A percentile compares a stretch with the other conserved stretches of the same genome.
phyloP scores from a whole-genome alignment of 1,284 basidiomycete genomes.

The Cryptococcus sp. region DNA sequence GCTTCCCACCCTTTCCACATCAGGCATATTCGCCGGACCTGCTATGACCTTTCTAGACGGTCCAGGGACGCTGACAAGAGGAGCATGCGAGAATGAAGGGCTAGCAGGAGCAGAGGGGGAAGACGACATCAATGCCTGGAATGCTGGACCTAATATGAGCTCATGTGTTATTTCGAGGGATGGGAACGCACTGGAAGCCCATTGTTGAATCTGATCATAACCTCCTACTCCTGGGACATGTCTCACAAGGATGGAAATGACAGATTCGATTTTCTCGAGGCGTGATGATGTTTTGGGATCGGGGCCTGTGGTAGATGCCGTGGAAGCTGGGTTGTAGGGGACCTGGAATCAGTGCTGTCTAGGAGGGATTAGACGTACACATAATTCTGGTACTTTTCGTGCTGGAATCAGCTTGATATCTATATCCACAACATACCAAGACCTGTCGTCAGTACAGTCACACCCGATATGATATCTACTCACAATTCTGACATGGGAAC shows the following conservation, averaged over 20 bases:
- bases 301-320: slow-evolving; percentile 15
- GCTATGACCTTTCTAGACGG: background rate
- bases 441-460: slow-evolving; percentile 15
- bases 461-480: slow-evolving; percentile 8
- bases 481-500: slow-evolving; percentile 49
- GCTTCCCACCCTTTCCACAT: slow-evolving; percentile 15
- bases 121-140: slow-evolving; percentile 23
- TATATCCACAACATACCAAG: slow-evolving; percentile 14
- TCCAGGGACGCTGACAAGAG: background rate
- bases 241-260: slow-evolving; percentile 36
- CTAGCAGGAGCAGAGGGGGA: slow-evolving; percentile 22
- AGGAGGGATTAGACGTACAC: slow-evolving; percentile 25
- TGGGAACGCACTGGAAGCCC: slow-evolving; percentile 30
- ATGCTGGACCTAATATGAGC: slow-evolving; percentile 14
- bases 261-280: slow-evolving; percentile 39
- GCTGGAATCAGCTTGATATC: slow-evolving; percentile 17
- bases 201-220: slow-evolving; percentile 40
- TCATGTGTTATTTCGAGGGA: slow-evolving; percentile 3
- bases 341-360: slow-evolving; percentile 22
- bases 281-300: slow-evolving; percentile 33
- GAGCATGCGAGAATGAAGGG: slow-evolving; percentile 18
- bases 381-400: slow-evolving; percentile 47
- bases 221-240: slow-evolving; percentile 28
- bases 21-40: background rate
- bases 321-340: slow-evolving; percentile 41